Base-by-base conservation (phyloP, 352 stramenopile genomes). In the Thraustotheca clavata region DNA sequence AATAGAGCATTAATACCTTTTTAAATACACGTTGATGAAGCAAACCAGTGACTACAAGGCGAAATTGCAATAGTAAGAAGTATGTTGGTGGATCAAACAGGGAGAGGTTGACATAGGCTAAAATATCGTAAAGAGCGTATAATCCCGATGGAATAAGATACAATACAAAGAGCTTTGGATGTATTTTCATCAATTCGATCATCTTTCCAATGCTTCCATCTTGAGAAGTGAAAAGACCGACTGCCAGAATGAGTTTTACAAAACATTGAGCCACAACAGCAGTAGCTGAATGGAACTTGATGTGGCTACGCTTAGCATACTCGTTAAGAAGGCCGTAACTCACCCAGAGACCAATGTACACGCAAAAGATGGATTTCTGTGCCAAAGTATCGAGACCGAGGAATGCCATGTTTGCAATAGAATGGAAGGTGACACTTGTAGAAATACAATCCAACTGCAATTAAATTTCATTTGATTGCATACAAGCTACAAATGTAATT, bases 71-170 rank as follows among this genome's bases (percentile, higher is more conserved):
- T 43, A 91, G 54, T 29, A 91, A 39, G 36, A 90, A 91, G 61
- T 91, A 91, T 24, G 83, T 91, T 3, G 80, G 65, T 49, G 83
- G 77, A 62, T 91, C 80, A 49, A 91, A 89, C 12, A 72, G 69
- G 9, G 79, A 75, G 40, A 90, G 62, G 66, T 91, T 91, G n/a
- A 90, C 74, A 69, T 91, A 90, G 38, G 83, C 87, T 48, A 91
- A 69, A 40, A 90, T 80, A 60, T 91, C 83, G 70, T 91, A 90
- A 46, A 89, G 69, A 20, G 87, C 83, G 74, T 91, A 91, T 24
- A 91, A 71, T 0, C 79, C 79, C 20, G 80, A 80, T 0, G 83
- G 83, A 35, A 91, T 80, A 49, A 90, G 74, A 75, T 91, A 91
- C 22, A 79, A 75, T 63, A 84, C 59, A 20, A 89, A 61, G 14